Evolutionary conservation across 2,329 filamentous ascomycete species (phyloP).

Genomic region (Sclerotinia subarctica): DNA sequence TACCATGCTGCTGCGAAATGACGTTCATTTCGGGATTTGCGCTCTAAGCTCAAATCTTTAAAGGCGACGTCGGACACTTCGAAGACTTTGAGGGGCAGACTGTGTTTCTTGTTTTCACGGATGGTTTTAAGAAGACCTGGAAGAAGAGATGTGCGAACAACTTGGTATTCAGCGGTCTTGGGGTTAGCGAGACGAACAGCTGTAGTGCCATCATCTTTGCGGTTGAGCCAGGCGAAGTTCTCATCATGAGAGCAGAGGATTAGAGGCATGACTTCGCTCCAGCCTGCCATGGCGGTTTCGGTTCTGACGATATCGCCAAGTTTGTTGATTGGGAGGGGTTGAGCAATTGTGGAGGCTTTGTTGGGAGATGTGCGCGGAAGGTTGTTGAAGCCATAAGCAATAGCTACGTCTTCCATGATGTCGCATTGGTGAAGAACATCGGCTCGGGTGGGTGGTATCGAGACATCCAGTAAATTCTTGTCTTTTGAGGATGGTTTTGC

Average conservation of each 20-base stretch:
- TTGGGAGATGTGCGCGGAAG: conserved; percentile 83
- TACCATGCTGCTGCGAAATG: conserved; percentile 97
- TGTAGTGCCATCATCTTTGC: conserved; percentile 78
- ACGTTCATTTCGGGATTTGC: conserved; percentile 86
- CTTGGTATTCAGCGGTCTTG: conserved; percentile 90
- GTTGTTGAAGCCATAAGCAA: conserved; percentile 97
- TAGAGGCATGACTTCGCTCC: conserved; percentile 92
- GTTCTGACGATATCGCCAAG: conserved; percentile 84
- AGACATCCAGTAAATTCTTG: conserved; percentile 71
- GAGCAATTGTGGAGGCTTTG: conserved; percentile 81
- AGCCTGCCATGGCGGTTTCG: conserved; percentile 90
- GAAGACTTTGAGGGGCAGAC: conserved; percentile 86
- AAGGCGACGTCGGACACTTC: conserved; percentile 89
- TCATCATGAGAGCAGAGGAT: conserved; percentile 97
- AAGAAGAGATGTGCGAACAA: conserved; percentile 81
- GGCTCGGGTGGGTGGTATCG: conserved; percentile 83
- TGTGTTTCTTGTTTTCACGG: conserved; percentile 86
- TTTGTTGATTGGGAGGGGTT: conserved; percentile 89
- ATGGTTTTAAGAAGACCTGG: conserved; percentile 91
- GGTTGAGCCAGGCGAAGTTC: conserved; percentile 94
- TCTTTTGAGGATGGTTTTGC: conserved; percentile 70
- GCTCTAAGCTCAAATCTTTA: conserved; percentile 78
- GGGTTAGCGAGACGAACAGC: conserved; percentile 86
- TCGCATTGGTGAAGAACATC: conserved; percentile 96
- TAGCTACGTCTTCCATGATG: conserved; percentile 97